Evolutionary conservation across 2,329 filamentous ascomycete species (phyloP), one percentile per base, ranked within the genome.

Genomic region (Fusarium secorum): DNA sequence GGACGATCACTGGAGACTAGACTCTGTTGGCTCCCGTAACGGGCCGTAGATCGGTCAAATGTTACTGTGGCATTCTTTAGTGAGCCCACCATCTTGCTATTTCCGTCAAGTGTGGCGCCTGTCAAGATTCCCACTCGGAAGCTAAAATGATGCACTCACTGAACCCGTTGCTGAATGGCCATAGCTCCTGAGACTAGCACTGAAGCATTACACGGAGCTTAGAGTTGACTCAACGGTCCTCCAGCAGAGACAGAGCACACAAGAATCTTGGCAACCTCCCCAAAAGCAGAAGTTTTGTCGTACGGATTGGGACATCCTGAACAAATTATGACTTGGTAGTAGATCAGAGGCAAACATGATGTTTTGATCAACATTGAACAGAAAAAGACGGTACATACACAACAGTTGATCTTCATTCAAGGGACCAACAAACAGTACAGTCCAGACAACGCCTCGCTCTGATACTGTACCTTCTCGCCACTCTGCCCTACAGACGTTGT

Each of bases 151-250:
- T 26, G 32, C 14, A 26, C 22, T 26, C 52, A 24, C 38, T 48
- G 26, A 36, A 3, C 32, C 28, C 26, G 28, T 53, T 59, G 7
- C 13, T 30, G 22, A 32, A 30, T 64, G 55, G 60, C 48, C 64
- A 69, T 54, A 66, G 64, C 46, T 64, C 30, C 28, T 60, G 24
- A 20, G 22, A 44, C 65, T 70, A 66, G 20, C 22, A 60, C 51
- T 30, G 36, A 72, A 53, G 41, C 56, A 63, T 56, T 30, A 7
- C 8, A 41, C 22, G 20, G 41, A 51, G 44, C 13, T 32, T 42
- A 44, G 44, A 52, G 33, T 24, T 48, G 30, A 36, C 28, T 17
- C 32, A 44, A 63, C 56, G 60, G 64, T 54, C 24, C 35, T 28
- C 24, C n/a, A 39, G 44, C n/a, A 44, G 41, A 49, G 65, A 24